Base-by-base conservation (phyloP, 768 basidiomycete genomes). In the Kwoniella newhampshirensis region DNA sequence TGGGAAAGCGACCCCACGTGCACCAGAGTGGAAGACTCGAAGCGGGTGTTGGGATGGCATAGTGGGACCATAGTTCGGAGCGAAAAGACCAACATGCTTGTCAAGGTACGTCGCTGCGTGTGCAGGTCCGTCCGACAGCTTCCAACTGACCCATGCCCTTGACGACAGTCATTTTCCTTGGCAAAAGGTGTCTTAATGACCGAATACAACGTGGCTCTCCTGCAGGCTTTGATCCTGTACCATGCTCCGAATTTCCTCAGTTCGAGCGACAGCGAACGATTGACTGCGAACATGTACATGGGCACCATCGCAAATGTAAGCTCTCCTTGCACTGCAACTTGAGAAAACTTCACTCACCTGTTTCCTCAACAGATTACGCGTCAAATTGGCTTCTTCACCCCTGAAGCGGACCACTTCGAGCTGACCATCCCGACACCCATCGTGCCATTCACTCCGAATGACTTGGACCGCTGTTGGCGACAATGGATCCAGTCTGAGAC, bases 41-140 rank as follows among this genome's bases (percentile, higher is more conserved):
- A 58, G 21, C 48, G 67, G 13, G 69, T 67, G 3, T 66, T 62
- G 41, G 47, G 63, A 20, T 71, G 70, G 67, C 53, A 64, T 8
- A 64, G 52, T 28, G 74, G 58, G 9, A 54, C 43, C 15, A 51
- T 74, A 27, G 75, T 76, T 15, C 47, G 72, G 43, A 63, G 62
- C 35, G 75, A 78, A 52, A 78, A 78, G 66, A 74, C 72, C 20
- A 72, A 75, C 44, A 77, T 78, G 71, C 68, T 77, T 18, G 71
- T 77, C 55, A 74, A 67, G 62, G 70, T 71, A 39, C 30, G 68
- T 57, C 32, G 13, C 37, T n/a, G 32, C 9, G 12, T 28, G n/a
- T 17, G 39, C 1, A 12, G 6, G 9, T 15, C 20, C 32, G 21
- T 42, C 1, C 3, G 8, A 41, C 15, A 25, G 23, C 25, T 37